Evolutionary conservation across 1,284 basidiomycete species (phyloP).

Genomic region (Ceratorhiza oryzae-sativae): DNA sequence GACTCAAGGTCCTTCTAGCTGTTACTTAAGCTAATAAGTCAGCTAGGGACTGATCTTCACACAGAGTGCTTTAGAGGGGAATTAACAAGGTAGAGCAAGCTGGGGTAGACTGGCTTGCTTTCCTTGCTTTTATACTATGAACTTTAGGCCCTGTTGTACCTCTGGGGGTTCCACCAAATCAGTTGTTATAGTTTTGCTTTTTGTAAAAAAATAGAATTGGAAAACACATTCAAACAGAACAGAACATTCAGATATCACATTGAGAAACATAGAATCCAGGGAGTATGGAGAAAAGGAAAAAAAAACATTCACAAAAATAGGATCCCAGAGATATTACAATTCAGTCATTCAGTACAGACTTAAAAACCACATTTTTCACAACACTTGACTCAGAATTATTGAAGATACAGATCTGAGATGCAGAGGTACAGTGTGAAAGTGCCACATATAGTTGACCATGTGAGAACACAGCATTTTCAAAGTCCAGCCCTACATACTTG

Average conservation of each 20-base stretch:
- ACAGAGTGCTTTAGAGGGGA: too few species aligned
- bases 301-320: too few species aligned
- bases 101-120: neutral
- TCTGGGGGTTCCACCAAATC: too few species aligned
- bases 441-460: conserved; percentile 45
- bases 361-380: conserved; percentile 23
- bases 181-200: neutral
- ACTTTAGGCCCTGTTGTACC: neutral
- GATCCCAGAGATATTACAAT: too few species aligned
- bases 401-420: conserved; percentile 21
- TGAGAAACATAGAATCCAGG: neutral
- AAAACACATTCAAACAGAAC: neutral
- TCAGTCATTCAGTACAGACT: conserved; percentile 9
- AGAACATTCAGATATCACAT: neutral
- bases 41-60: too few species aligned
- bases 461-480: conserved; percentile 33
- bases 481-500: conserved; percentile 42
- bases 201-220: neutral
- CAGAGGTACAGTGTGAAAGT: conserved; percentile 39
- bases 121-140: neutral
- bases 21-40: too few species aligned
- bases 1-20: too few species aligned
- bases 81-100: neutral
- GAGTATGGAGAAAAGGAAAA: too few species aligned
- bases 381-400: conserved; percentile 46